phyloP scores from a whole-genome alignment of 225 moss, liverwort and hornwort species.

The Asterella californica region DNA sequence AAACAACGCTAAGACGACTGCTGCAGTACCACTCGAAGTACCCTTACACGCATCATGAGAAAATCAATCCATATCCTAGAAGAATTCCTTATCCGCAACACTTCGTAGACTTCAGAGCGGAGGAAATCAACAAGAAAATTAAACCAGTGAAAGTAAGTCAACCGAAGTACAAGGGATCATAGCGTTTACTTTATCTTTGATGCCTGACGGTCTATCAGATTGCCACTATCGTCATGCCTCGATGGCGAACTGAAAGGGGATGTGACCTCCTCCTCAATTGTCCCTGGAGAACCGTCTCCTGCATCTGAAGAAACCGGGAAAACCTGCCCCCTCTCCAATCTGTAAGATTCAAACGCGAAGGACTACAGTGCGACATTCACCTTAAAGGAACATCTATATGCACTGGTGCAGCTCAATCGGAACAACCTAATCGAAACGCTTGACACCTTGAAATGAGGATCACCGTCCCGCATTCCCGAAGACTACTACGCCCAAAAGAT shows the following conservation, averaged over 20 bases:
- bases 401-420: background rate
- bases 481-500: background rate
- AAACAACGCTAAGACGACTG: background rate
- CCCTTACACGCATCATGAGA: no score
- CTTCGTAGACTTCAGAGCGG: background rate
- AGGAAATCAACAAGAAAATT: background rate
- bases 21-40: background rate
- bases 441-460: background rate
- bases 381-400: background rate
- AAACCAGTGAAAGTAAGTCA: background rate
- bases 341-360: slow-evolving; percentile 27
- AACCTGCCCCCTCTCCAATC: slow-evolving; percentile 38
- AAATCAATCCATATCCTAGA: no score
- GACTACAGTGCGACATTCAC: slow-evolving; percentile 17
- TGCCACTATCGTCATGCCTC: slow-evolving; percentile 32
- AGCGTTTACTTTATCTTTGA: slow-evolving; percentile 34
- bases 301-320: slow-evolving; percentile 43
- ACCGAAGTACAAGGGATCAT: background rate
- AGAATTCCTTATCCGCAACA: background rate
- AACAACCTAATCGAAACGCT: background rate
- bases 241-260: slow-evolving; percentile 35
- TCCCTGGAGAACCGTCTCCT: slow-evolving; percentile 29
- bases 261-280: slow-evolving; percentile 25
- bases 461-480: background rate
- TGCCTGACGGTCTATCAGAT: slow-evolving; percentile 20